phyloP scores from a whole-genome alignment of 495 filamentous ascomycete genomes.

The Letharia columbiana region DNA sequence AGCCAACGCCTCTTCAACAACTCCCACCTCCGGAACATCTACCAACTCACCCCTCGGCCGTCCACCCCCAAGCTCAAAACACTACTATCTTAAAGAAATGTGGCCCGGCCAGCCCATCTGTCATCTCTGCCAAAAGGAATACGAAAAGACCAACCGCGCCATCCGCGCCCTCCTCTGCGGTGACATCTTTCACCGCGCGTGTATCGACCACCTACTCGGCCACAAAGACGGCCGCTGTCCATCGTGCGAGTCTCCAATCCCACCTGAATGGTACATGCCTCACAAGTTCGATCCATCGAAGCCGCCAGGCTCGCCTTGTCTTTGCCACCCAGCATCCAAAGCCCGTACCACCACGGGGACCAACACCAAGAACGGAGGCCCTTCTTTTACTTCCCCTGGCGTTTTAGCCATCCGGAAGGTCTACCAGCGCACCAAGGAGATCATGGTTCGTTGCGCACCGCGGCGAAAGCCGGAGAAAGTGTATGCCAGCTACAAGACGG shows the following conservation, averaged over 20 bases:
- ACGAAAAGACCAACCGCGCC: not conserved
- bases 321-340: no score
- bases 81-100: not conserved
- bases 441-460: not conserved
- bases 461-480: not conserved
- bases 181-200: not conserved
- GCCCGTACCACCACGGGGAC: no score
- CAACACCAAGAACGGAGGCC: no score
- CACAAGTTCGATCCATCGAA: no score
- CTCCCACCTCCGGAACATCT: not conserved
- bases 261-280: not conserved
- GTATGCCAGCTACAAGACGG: not conserved
- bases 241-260: not conserved
- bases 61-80: not conserved
- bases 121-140: not conserved
- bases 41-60: not conserved
- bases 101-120: not conserved
- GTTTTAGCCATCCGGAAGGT: no score
- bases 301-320: no score
- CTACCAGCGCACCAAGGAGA: no score
- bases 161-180: not conserved
- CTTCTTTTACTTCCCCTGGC: no score
- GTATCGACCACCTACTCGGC: not conserved
- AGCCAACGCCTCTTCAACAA: no score
- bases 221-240: not conserved